Conservation (phyloP, 768 basidiomycete species). For the Peribolospora kevripleyi region DNA sequence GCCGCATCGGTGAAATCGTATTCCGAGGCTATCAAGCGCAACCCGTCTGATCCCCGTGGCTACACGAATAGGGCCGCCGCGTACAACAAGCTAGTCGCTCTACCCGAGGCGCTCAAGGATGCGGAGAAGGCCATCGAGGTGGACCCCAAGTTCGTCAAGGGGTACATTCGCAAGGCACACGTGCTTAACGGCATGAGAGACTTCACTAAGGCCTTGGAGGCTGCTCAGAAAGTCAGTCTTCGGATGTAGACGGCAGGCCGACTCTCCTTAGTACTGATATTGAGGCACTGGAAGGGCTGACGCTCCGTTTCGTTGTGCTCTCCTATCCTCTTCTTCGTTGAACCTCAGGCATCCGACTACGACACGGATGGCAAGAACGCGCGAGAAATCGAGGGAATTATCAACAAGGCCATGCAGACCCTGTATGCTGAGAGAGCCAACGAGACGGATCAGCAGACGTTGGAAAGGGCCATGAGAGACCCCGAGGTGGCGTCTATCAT, state of each 20-base stretch:
- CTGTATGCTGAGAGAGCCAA: slow-evolving; percentile 49
- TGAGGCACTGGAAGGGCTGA: background rate
- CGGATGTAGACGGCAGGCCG: too few relatives aligned
- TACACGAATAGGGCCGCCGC: slow-evolving; percentile 98
- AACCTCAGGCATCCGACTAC: slow-evolving; percentile 33
- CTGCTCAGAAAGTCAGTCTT: slow-evolving; percentile 31
- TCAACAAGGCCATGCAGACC: slow-evolving; percentile 57
- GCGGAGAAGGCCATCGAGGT: slow-evolving; percentile 76
- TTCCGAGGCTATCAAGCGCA: slow-evolving; percentile 87
- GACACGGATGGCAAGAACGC: slow-evolving; percentile 65
- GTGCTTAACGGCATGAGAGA: slow-evolving; percentile 79
- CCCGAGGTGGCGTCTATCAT: slow-evolving; percentile 46
- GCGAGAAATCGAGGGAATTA: slow-evolving; percentile 54
- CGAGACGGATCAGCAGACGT: slow-evolving; percentile 78
- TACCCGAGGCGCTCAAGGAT: slow-evolving; percentile 91
- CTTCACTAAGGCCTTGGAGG: slow-evolving; percentile 62
- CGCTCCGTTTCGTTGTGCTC: background rate
- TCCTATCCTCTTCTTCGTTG: background rate
- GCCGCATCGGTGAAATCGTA: slow-evolving; percentile 76
- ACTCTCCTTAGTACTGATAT: background rate
- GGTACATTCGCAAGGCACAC: slow-evolving; percentile 74
- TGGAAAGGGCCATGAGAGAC: slow-evolving; percentile 86
- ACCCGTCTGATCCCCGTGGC: slow-evolving; percentile 64
- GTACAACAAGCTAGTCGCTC: slow-evolving; percentile 77
- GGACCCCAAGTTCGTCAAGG: slow-evolving; percentile 80